Evolutionary conservation across 768 basidiomycete species (phyloP).

Genomic region (Termitomyces sp.): DNA sequence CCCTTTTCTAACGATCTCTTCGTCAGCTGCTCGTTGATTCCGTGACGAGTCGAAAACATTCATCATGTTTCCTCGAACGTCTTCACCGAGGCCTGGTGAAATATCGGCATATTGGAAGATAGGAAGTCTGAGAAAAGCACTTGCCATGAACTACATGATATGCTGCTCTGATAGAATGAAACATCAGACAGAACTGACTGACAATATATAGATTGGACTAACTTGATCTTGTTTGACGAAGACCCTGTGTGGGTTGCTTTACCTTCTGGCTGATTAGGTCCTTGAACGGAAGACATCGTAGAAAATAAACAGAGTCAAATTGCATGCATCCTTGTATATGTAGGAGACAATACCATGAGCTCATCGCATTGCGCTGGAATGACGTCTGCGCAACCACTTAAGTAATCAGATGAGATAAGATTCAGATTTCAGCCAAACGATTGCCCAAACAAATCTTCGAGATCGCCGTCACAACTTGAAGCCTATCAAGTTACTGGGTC

Average conservation of each 20-base stretch:
- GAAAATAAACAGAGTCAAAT: no score
- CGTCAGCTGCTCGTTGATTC: slow-evolving; percentile 23
- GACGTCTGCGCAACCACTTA: background rate
- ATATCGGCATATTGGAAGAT: background rate
- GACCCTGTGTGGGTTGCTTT: background rate
- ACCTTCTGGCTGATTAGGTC: background rate
- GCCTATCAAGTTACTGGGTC: background rate
- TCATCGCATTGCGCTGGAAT: background rate
- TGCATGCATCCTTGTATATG: background rate
- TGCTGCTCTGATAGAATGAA: background rate
- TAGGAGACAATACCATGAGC: background rate
- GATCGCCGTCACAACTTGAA: background rate
- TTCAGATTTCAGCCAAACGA: background rate
- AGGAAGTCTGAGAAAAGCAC: background rate
- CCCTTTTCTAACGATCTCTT: slow-evolving; percentile 32
- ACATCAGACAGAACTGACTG: background rate
- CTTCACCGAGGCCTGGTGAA: slow-evolving; percentile 36
- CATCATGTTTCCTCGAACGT: slow-evolving; percentile 36
- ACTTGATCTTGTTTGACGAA: background rate
- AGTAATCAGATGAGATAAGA: background rate
- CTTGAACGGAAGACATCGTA: background rate
- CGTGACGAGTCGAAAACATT: slow-evolving; percentile 33
- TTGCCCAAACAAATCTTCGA: background rate
- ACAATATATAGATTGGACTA: no score
- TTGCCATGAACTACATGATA: slow-evolving; percentile 2